Evolutionary conservation across 1,139 yeast species (phyloP), one percentile per base, ranked within the genome.

Genomic region (Pichia sp.): DNA sequence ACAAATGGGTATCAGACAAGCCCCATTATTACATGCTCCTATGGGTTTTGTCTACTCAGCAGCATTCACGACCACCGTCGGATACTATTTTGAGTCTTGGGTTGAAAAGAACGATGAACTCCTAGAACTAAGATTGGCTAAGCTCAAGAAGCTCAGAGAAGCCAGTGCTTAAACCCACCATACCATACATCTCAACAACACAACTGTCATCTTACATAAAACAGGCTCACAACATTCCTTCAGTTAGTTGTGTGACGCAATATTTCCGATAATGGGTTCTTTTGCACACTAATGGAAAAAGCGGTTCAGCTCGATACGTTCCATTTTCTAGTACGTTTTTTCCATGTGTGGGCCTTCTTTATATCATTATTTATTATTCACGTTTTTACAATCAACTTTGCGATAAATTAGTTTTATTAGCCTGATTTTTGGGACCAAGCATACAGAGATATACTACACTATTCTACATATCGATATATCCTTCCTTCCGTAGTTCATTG

Each of bases 11-110:
- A 64, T 74, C 19, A 65, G 72, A 59, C 70, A 72, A 57, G 70
- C 69, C 53, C 74, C 76, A 26, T 61, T 70, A 55, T 54, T 64
- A 5, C 63, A 64, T 54, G 66, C 67, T 47, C 75, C 73, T 49
- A 54, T 67, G 57, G 77, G 75, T 15, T 73, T 70, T 55, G 68
- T 70, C 4, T 69, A 67, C 55, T 73, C 76, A 19, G 77, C 73
- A 10, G 75, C 69, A 11, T 64, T 70, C 54, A 73, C 76, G 72
- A 68, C 71, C 3, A 75, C 69, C 2, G 53, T 73, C 31, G 78
- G 77, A 1, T 72, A 72, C 55, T 57, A 58, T 2, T 73, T 71
- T 56, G 68, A 71, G 55, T 54, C 62, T 43, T 65, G 72, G 67
- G 72, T 67, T 47, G 75, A 72, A 34, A 62, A 64, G 16, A 73